Percentiles rank a stretch among this genome's conserved stretches.
Evolutionary conservation across 2,329 filamentous ascomycete genomes (phyloP).

Genomic region (Cytospora leucostoma): DNA sequence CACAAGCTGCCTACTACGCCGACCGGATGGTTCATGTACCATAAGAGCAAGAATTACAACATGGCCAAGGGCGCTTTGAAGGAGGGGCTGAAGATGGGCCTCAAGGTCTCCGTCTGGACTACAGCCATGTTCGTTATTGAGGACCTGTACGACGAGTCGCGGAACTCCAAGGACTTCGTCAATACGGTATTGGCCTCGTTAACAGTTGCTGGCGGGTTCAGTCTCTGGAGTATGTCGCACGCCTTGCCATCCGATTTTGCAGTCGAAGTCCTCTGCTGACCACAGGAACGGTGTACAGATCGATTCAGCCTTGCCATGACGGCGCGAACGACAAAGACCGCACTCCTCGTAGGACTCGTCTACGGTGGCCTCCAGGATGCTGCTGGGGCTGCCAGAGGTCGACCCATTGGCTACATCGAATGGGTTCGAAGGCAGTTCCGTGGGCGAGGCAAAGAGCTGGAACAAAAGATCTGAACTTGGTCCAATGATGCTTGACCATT

Average conservation of each 20-base stretch:
- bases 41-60: constrained; percentile 96
- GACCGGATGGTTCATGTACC: constrained; percentile 96
- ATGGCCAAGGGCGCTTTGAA: constrained; percentile 74
- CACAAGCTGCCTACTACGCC: constrained; percentile 84
- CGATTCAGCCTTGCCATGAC: constrained; percentile 76
- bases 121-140: constrained; percentile 79
- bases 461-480: constrained; percentile 27
- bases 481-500: not conserved
- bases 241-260: not conserved
- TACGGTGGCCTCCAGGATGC: constrained; percentile 83
- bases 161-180: constrained; percentile 70
- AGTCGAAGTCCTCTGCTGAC: constrained; percentile 22
- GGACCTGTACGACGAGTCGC: constrained; percentile 77
- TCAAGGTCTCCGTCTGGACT: constrained; percentile 70
- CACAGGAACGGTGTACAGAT: constrained; percentile 50
- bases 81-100: constrained; percentile 76
- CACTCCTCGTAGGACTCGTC: constrained; percentile 73
- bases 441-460: constrained; percentile 30
- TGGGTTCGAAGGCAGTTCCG: constrained; percentile 55
- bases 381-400: constrained; percentile 68
- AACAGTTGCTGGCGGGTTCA: constrained; percentile 83
- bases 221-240: constrained; percentile 70
- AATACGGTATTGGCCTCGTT: constrained; percentile 82
- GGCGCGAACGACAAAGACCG: constrained; percentile 76
- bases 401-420: constrained; percentile 73